Percentiles rank a stretch among this genome's conserved stretches.
phyloP scores from a whole-genome alignment of 768 basidiomycete genomes.

The Kwoniella newhampshirensis region DNA sequence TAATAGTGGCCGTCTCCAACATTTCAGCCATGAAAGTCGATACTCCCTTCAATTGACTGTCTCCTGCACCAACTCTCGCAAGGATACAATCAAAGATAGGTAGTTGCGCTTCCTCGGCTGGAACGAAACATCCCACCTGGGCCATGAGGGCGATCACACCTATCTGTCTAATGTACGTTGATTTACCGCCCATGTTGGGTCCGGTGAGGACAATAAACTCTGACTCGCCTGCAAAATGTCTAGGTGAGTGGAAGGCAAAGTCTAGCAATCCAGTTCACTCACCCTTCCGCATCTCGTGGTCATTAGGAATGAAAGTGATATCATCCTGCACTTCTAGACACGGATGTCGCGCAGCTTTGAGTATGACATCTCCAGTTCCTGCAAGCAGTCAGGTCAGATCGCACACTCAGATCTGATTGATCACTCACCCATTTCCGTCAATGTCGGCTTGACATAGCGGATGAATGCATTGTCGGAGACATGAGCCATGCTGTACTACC shows the following conservation, averaged over 20 bases:
- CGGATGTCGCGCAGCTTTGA: conserved; percentile 88
- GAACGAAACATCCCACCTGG: conserved; percentile 92
- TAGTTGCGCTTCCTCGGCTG: conserved; percentile 77
- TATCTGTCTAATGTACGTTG: conserved; percentile 87
- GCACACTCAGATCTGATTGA: neutral
- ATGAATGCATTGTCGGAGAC: conserved; percentile 83
- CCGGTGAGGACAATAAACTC: conserved; percentile 98
- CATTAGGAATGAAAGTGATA: conserved; percentile 90
- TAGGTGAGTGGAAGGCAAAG: too few species aligned
- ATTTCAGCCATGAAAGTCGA: conserved; percentile 99
- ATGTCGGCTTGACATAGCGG: conserved; percentile 80
- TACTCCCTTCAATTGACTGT: conserved; percentile 95
- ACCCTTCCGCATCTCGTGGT: conserved; percentile 91
- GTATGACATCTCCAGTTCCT: conserved; percentile 77
- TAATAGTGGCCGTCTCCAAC: conserved; percentile 95
- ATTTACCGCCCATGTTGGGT: conserved; percentile 99
- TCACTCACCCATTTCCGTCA: conserved; percentile 69
- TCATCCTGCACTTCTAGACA: conserved; percentile 96
- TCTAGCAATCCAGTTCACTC: conserved; percentile 22
- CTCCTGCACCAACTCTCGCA: conserved; percentile 94
- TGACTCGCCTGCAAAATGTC: conserved; percentile 68
- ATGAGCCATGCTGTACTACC: conserved; percentile 73
- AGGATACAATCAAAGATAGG: conserved; percentile 95
- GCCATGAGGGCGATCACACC: conserved; percentile 97
- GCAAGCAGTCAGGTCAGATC: neutral